Percentiles rank a stretch among this genome's conserved stretches.
These are phyloP conservation scores for Fusarium compactum DNA, from an alignment of 2,329 filamentous ascomycete genomes.

Conservation along the genomic window DNA sequence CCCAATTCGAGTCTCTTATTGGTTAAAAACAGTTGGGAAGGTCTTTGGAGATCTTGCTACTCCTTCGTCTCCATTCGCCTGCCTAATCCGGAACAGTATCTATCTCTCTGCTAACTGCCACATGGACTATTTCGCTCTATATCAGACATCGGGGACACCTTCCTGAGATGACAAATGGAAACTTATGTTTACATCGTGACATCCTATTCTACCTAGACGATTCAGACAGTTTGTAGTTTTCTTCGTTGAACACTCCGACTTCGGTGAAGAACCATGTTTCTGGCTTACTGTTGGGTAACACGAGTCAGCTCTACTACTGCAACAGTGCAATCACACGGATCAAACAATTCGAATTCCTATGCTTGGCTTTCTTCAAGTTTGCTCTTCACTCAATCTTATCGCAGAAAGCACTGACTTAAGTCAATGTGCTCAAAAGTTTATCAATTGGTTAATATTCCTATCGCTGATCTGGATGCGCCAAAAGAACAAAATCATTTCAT, in stretches of 20 bases:
- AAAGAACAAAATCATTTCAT: constrained; percentile 28
- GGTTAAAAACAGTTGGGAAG: constrained; percentile 16
- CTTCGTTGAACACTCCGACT: constrained; percentile 15
- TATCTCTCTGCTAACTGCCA: constrained; percentile 18
- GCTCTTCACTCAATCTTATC: background rate
- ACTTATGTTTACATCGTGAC: constrained; percentile 5
- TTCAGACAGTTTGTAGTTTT: background rate
- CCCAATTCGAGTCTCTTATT: constrained; percentile 33
- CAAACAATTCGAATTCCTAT: constrained; percentile 13
- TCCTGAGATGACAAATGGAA: background rate
- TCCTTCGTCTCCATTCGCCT: constrained; percentile 35
- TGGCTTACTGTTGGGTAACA: background rate
- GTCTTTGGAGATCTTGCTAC: background rate
- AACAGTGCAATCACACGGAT: constrained; percentile 7
- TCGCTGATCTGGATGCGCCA: constrained; percentile 36
- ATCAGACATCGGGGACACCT: constrained; percentile 16
- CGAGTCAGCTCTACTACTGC: background rate
- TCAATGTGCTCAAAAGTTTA: constrained; percentile 30
- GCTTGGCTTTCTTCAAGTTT: constrained; percentile 17
- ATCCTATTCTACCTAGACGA: background rate
- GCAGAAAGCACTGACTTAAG: background rate
- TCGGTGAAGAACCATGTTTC: constrained; percentile 8
- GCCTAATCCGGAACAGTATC: constrained; percentile 31
- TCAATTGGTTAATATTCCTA: constrained; percentile 30
- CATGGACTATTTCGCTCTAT: background rate